Conservation (phyloP, 108 stramenopile species). For the Nitzschia sp. region DNA sequence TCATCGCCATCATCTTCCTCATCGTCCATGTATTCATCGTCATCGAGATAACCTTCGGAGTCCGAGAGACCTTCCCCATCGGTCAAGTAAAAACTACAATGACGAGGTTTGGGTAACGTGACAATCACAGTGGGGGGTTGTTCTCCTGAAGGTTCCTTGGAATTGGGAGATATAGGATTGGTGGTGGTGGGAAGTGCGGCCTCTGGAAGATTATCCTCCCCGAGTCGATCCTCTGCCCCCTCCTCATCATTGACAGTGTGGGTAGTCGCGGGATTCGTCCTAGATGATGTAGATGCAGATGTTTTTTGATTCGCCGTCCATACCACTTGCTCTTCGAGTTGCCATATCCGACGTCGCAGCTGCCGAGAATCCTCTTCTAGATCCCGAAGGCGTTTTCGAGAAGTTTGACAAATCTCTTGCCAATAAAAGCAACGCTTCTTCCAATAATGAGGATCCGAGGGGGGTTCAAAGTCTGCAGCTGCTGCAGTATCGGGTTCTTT, state of each 20-base stretch:
- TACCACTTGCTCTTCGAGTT: constrained; percentile 29
- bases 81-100: constrained; percentile 29
- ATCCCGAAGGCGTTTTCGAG: constrained; percentile 22
- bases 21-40: constrained; percentile 2
- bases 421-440: constrained; percentile 31
- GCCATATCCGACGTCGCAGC: constrained; percentile 16
- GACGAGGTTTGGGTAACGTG: not conserved
- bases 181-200: not conserved
- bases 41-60: constrained; percentile 11
- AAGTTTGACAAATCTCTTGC: constrained; percentile 25
- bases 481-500: not conserved
- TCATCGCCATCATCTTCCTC: constrained; percentile 12
- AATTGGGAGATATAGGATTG: constrained; percentile 11
- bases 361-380: constrained; percentile 41
- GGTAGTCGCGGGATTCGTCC: not conserved
- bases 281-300: not conserved
- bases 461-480: constrained; percentile 21
- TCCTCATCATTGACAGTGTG: too few species aligned
- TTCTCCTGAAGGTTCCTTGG: not conserved
- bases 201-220: not conserved
- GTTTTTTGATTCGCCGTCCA: not conserved
- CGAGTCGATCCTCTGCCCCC: too few species aligned
- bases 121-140: not conserved
- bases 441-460: constrained; percentile 22
- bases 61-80: constrained; percentile 38